phyloP scores from a whole-genome alignment of 2,329 filamentous ascomycete species.

The Exophiala sideris region DNA sequence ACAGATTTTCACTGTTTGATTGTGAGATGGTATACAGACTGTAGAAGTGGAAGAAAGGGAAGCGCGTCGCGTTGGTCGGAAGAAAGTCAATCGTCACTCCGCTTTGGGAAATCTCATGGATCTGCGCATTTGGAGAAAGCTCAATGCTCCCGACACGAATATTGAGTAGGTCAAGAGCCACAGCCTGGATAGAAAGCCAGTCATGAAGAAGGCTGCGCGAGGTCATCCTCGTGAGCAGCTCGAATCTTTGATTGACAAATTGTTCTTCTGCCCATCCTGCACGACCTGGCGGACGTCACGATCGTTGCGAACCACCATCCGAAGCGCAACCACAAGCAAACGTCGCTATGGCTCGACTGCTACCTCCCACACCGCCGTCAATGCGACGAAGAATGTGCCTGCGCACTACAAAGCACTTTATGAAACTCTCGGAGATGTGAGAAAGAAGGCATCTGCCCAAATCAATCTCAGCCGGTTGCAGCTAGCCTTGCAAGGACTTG shows the following conservation, averaged over 20 bases:
- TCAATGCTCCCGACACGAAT: not conserved
- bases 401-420: conserved; percentile 52
- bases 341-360: conserved; percentile 36
- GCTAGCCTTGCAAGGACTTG: conserved; percentile 57
- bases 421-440: conserved; percentile 50
- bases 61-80: not conserved
- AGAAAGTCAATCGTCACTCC: not conserved
- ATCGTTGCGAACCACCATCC: conserved; percentile 1
- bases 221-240: conserved; percentile 7
- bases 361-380: conserved; percentile 53
- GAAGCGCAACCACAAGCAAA: conserved; percentile 11
- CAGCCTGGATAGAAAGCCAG: not conserved
- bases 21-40: not conserved
- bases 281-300: conserved; percentile 32
- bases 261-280: conserved; percentile 42
- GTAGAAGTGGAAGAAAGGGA: not conserved
- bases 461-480: conserved; percentile 59
- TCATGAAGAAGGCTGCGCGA: conserved; percentile 7
- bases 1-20: not conserved
- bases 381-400: conserved; percentile 53
- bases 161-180: not conserved
- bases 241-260: conserved; percentile 17
- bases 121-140: no score
- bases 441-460: conserved; percentile 52
- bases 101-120: not conserved